Base-by-base conservation (phyloP, 768 basidiomycete species). In the Suillus luteus region DNA sequence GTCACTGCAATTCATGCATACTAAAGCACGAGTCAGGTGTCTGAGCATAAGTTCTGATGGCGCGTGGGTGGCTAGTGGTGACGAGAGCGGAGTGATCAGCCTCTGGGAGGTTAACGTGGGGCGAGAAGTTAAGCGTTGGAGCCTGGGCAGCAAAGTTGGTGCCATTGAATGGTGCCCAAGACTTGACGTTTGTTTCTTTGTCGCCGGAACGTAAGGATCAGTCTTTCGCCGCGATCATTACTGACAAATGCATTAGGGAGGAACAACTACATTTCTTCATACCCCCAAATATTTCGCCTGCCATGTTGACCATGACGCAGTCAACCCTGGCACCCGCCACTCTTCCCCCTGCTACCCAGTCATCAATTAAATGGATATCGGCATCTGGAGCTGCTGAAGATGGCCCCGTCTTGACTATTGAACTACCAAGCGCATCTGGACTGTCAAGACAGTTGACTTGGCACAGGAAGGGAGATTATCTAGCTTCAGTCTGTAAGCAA, bases 391-490 rank as follows among this genome's bases (percentile, higher is more conserved):
- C 82, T 72, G 80, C 82, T 15, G 76, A 81, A 49, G 86, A 89
- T 61, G 76, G 77, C 5, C 81, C 90, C 19, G 80, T 87, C 69
- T 77, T 94, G 57, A 86, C 84, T 8, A 73, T 92, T 61, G 79
- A 78, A 48, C 75, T 94, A 49, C 90, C 89, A 5, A 70, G 84
- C 7, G 83, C 83, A 10, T 89, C 92, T 38, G 91, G 91, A 5
- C 70, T 86, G 48, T 85, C 91, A 6, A 91, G 85, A 70, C 93
- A 97, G 72, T 81, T 98, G 11, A 78, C 89, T 43, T 99, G 96
- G 95, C 97, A 99, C 76, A 83, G 91, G 60, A 87, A 89, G 71
- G 97, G 97, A 57, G 97, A 99, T 75, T 99, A 99, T 72, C 81
- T 99, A 67, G 90, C 96, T 54, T 93, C 93, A 57, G 95, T 99